Evolutionary conservation across 768 basidiomycete species (phyloP), one percentile per base, ranked within the genome.

Genomic region (Mycena polygramma): DNA sequence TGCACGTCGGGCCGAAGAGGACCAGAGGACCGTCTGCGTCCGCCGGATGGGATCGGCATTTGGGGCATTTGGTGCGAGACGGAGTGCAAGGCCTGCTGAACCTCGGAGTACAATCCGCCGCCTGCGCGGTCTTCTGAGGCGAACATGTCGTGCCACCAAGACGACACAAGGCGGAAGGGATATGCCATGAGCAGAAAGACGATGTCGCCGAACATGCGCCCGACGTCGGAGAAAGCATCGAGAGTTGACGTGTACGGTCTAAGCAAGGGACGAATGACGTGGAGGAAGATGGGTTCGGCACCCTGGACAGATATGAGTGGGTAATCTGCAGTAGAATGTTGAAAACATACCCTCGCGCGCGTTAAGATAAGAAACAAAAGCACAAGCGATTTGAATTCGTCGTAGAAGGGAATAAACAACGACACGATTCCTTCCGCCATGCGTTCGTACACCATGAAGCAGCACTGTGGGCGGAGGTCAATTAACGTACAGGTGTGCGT

Each of bases 201-300:
- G 57, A 93, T 83, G 77, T 95, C 94, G 24, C 92, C 91, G 53
- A 90, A 74, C 79, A 90, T 88, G 59, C 88, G 85, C 45, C 84
- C 79, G 30, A 92, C 70, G 63, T 93, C 91, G 36, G 94, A 82
- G 15, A 86, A 66, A 19, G 88, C 83, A 76, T 96, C 94, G 43
- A 95, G 80, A 1, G 91, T 86, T 7, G 83, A 74, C 17, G 88
- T 86, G 74, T 96, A 93, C 8, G 94, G 94, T 75, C 90, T 92
- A 74, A 95, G 78, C 39, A 92, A 76, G 19, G 95, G 94, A 22
- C 94, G 92, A 14, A 96, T 86, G 64, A 95, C 79, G 78, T 96
- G 92, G 22, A 96, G 84, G 75, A 89, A 94, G 53, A 96, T 87
- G 9, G 94, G 95, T 80, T 96, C 95, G 36, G 95, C 93, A 35